These are phyloP conservation scores for Backusella circina DNA, from an alignment of 192 early-diverging fungal species.

Conservation along the genomic window DNA sequence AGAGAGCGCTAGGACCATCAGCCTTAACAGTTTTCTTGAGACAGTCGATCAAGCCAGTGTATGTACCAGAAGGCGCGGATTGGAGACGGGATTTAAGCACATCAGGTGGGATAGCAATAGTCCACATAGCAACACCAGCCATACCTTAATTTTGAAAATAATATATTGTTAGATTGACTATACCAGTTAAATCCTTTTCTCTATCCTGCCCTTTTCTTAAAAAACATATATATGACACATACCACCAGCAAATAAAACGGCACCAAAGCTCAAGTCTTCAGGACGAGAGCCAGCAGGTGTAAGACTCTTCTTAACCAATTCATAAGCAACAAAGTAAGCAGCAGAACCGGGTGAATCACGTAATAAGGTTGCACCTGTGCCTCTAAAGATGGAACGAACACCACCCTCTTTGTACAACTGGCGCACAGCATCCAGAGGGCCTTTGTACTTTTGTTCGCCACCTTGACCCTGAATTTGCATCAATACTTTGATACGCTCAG, in stretches of 20 bases:
- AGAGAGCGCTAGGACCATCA: constrained; percentile 76
- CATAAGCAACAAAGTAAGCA: constrained; percentile 92
- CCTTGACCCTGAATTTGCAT: constrained; percentile 74
- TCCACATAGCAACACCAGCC: constrained; percentile 98
- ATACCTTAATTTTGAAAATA: constrained; percentile 48
- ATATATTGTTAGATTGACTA: not conserved
- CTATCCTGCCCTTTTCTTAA: not conserved
- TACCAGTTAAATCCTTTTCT: not conserved
- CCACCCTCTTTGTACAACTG: constrained; percentile 88
- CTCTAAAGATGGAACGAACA: constrained; percentile 83
- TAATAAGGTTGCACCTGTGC: constrained; percentile 89
- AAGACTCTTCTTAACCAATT: constrained; percentile 72
- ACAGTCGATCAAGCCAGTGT: constrained; percentile 65
- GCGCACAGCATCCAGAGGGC: constrained; percentile 83
- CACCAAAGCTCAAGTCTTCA: constrained; percentile 72
- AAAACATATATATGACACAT: constrained; percentile 22
- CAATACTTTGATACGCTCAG: constrained; percentile 94
- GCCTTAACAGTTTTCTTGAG: constrained; percentile 56
- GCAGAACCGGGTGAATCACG: constrained; percentile 94
- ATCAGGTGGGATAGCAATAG: constrained; percentile 89
- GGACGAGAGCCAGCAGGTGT: constrained; percentile 64
- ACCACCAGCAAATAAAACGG: constrained; percentile 93
- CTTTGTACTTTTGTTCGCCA: constrained; percentile 74
- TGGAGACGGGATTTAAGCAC: constrained; percentile 90
- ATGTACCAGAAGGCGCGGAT: constrained; percentile 83